These are phyloP conservation scores for Pseudoturritis turrita DNA, from an alignment of 345 rosid genomes.

Conservation along the genomic window DNA sequence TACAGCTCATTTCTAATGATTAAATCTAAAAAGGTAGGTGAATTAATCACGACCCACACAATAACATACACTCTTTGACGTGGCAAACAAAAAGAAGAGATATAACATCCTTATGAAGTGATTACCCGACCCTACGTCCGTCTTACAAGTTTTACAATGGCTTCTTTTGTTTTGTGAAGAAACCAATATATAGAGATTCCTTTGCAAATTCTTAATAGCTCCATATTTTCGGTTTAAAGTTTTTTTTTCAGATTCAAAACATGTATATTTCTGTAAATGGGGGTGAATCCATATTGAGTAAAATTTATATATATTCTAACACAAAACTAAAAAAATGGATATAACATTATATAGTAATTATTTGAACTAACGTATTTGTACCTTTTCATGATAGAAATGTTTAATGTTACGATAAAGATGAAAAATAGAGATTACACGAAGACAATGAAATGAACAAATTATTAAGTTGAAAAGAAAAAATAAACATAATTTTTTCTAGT, in stretches of 20 bases:
- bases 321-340: too few species aligned
- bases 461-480: too few species aligned
- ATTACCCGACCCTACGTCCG: slow-evolving; percentile 10
- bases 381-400: too few species aligned
- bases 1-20: slow-evolving; percentile 19
- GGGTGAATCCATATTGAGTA: neutral
- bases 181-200: neutral
- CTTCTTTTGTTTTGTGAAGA: neutral
- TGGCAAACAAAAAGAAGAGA: neutral
- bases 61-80: neutral
- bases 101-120: neutral
- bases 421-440: too few species aligned
- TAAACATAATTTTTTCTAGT: too few species aligned
- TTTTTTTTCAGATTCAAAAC: neutral
- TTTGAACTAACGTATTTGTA: too few species aligned
- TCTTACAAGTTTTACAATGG: neutral
- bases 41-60: slow-evolving; percentile 4
- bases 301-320: too few species aligned
- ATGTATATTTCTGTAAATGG: neutral
- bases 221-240: neutral
- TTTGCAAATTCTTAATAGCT: neutral
- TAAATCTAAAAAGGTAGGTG: neutral
- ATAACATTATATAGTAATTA: too few species aligned
- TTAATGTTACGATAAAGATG: too few species aligned
- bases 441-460: too few species aligned